Evolutionary conservation across 2,329 filamentous ascomycete species (phyloP), one percentile per base, ranked within the genome.

Genomic region (Blumeria hordei): DNA sequence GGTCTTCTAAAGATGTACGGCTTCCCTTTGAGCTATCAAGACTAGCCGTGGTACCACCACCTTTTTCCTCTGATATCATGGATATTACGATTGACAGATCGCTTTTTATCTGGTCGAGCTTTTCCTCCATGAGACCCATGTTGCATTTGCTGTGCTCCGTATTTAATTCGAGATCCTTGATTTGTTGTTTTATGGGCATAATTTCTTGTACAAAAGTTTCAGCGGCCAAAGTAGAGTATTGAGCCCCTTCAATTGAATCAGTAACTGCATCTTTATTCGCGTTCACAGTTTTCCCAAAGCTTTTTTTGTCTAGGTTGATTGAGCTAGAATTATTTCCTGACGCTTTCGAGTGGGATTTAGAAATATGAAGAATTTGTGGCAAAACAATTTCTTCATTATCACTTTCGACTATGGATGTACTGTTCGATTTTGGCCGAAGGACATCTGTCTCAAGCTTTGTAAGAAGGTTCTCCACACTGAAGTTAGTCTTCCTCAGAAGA

Each of bases 41-140:
- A n/a, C 12, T 36, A 11, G 6, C 50, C 1, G 8, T 36, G 34
- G n/a, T 33, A 11, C 12, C 6, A 18, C 49, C 12, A 35, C 33
- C 34, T 7, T 14, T 39, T 9, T 18, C n/a, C 55, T 41, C 58
- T 57, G n/a, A 64, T 59, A 12, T 49, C 52, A 44, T 62, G 57
- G 16, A 63, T 53, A 63, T 57, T 18, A 65, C 59, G 3, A 55
- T 45, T 14, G 58, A 61, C 34, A 64, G 57, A 56, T 65, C 63
- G 9, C 55, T 55, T 55, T 63, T 61, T 45, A 65, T 55, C 57
- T 65, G 62, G 47, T 65, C 63, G 36, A 65, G 54, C 53, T 65
- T 62, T 41, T 60, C 61, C 56, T 64, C 62, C 54, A 65, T 57
- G 12, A 9, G 18, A 43, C 3, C 39, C 18, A 14, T 43, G 39